Percentiles rank a stretch among this genome's conserved stretches.
phyloP scores from a whole-genome alignment of 1,284 basidiomycete species.

The Leccinum pseudoinsigne region DNA sequence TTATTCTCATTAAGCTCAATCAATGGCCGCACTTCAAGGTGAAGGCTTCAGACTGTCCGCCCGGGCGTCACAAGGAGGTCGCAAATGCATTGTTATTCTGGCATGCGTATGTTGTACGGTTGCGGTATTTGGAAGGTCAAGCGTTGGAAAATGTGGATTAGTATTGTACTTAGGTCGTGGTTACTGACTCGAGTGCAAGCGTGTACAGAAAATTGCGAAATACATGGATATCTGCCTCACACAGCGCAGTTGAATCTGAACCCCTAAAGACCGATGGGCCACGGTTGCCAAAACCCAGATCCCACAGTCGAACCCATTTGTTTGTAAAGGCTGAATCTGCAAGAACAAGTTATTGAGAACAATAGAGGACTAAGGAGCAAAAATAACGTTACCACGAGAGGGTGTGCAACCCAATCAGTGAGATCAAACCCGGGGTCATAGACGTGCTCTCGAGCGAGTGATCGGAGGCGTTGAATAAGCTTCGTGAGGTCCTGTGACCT shows the following conservation, averaged over 20 bases:
- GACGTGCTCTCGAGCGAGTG: neutral
- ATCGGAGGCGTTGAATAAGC: neutral
- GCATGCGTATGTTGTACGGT: neutral
- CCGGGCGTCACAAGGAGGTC: neutral
- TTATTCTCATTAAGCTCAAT: neutral
- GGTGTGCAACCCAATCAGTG: neutral
- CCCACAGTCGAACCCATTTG: neutral
- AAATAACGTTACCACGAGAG: neutral
- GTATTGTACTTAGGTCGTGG: neutral
- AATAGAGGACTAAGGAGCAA: neutral
- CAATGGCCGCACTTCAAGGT: neutral
- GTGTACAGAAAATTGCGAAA: neutral
- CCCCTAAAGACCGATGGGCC: neutral
- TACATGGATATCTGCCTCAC: neutral
- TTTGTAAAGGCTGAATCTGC: neutral
- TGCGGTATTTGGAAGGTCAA: neutral
- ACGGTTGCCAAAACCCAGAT: neutral
- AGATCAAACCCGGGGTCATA: neutral
- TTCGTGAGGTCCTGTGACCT: neutral
- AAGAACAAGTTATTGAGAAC: neutral
- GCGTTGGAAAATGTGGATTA: neutral
- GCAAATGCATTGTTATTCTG: neutral
- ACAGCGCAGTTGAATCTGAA: neutral
- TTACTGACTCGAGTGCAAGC: neutral
- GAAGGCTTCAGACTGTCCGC: neutral